Conservation (phyloP, 2,329 filamentous ascomycete species). For the Fusarium cyanostomum region DNA sequence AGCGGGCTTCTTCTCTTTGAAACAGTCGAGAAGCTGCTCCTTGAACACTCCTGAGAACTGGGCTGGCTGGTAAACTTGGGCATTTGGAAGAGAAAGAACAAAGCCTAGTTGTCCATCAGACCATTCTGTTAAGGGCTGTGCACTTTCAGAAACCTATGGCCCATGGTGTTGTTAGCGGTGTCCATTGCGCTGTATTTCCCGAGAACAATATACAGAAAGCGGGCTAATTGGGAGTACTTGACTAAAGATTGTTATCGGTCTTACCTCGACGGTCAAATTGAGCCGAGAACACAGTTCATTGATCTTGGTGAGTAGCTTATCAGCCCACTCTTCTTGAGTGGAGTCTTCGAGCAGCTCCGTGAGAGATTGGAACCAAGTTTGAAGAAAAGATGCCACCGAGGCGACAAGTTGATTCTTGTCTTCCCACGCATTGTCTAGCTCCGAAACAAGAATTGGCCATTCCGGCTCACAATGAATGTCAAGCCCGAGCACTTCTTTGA, state of each 20-base stretch:
- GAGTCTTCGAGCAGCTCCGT: slow-evolving; percentile 54
- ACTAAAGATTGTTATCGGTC: neutral
- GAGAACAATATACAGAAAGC: too few relatives aligned
- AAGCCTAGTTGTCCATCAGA: slow-evolving; percentile 50
- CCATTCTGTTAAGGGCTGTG: slow-evolving; percentile 51
- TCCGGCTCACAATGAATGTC: slow-evolving; percentile 52
- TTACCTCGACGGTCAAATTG: slow-evolving; percentile 51
- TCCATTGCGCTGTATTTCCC: too few relatives aligned
- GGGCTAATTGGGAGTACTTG: neutral
- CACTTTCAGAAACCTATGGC: slow-evolving; percentile 34
- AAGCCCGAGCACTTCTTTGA: slow-evolving; percentile 52
- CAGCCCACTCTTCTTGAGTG: slow-evolving; percentile 53
- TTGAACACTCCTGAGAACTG: slow-evolving; percentile 51
- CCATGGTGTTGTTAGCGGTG: neutral
- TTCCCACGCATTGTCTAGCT: slow-evolving; percentile 50
- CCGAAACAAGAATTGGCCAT: slow-evolving; percentile 54
- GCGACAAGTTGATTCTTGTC: slow-evolving; percentile 53
- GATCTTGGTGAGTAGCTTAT: slow-evolving; percentile 53
- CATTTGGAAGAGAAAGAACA: slow-evolving; percentile 51
- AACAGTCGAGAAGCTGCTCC: slow-evolving; percentile 48
- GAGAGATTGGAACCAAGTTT: slow-evolving; percentile 53
- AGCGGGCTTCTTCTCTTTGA: slow-evolving; percentile 40
- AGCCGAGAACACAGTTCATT: slow-evolving; percentile 40
- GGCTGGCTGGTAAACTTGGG: slow-evolving; percentile 41
- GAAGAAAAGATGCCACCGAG: slow-evolving; percentile 48